Evolutionary conservation across 805 yeast genomes (phyloP).

Genomic region (Myxozyma udenii): DNA sequence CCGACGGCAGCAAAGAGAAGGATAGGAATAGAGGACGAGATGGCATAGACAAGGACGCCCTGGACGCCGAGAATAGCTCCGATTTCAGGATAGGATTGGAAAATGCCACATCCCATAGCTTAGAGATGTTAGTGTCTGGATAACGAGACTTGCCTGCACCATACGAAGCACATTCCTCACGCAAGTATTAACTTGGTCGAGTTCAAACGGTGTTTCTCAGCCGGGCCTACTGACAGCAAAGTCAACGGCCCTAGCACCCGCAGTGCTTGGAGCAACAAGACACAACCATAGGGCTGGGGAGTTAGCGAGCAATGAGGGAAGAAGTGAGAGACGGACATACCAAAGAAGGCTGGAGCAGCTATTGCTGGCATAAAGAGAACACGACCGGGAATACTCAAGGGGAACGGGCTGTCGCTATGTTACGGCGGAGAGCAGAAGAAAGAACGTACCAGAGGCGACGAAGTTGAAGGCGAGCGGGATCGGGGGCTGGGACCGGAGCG

Average conservation of each 20-base stretch:
- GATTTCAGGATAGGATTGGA: slow-evolving; percentile 81
- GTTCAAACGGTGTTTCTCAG: slow-evolving; percentile 80
- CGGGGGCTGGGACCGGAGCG: slow-evolving; percentile 74
- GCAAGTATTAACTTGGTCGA: slow-evolving; percentile 82
- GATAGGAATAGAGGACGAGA: slow-evolving; percentile 80
- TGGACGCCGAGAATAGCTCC: slow-evolving; percentile 84
- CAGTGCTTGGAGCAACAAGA: slow-evolving; percentile 29
- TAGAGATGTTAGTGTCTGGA: background rate
- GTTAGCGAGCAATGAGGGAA: background rate
- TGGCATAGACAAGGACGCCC: slow-evolving; percentile 76
- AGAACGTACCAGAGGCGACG: slow-evolving; percentile 78
- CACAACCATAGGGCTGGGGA: background rate
- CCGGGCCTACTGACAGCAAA: slow-evolving; percentile 19
- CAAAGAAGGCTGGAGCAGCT: too few relatives aligned
- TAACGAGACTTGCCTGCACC: background rate
- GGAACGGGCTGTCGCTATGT: too few relatives aligned
- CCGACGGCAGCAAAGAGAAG: slow-evolving; percentile 79
- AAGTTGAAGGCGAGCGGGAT: slow-evolving; percentile 82
- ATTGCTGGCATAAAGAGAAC: too few relatives aligned
- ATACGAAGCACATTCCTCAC: slow-evolving; percentile 58
- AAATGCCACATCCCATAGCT: slow-evolving; percentile 87
- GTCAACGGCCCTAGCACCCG: slow-evolving; percentile 51
- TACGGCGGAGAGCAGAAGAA: too few relatives aligned
- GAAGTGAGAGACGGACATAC: too few relatives aligned
- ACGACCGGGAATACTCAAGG: too few relatives aligned